A percentile compares a stretch with the other conserved stretches of the same genome.
These are phyloP conservation scores for Stentor coeruleus DNA, from an alignment of 73 alveolate genomes.

Conservation along the genomic window DNA sequence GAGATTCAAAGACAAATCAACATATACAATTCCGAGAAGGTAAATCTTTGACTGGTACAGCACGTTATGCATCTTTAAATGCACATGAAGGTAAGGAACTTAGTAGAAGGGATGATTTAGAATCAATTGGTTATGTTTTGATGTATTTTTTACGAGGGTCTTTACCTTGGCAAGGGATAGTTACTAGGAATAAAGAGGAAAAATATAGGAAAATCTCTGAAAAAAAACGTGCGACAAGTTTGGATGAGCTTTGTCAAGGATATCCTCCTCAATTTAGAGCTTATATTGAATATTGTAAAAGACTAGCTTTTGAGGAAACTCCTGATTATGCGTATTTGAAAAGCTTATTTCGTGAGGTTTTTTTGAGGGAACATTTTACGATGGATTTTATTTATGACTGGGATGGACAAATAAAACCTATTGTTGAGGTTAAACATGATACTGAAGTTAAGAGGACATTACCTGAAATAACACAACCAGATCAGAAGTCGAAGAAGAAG, in stretches of 20 bases:
- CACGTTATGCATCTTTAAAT: conserved; percentile 44
- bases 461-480: no score
- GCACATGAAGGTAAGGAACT: conserved; percentile 43
- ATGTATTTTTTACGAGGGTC: conserved; percentile 36
- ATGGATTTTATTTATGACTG: conserved; percentile 43
- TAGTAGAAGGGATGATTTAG: conserved; percentile 52
- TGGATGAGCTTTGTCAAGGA: conserved; percentile 34
- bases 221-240: conserved; percentile 27
- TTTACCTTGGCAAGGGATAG: conserved; percentile 44
- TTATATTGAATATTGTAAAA: not conserved
- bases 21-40: conserved; percentile 37
- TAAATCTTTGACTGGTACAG: conserved; percentile 49
- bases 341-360: no score
- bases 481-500: no score
- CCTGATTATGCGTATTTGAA: no score
- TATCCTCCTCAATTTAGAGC: conserved; percentile 27
- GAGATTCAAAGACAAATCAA: conserved; percentile 26
- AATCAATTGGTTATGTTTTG: conserved; percentile 42
- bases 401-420: conserved; percentile 45
- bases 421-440: no score
- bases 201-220: conserved; percentile 35
- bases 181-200: conserved; percentile 30
- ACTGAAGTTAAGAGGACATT: no score
- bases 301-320: no score
- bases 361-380: no score